A percentile compares a stretch with the other conserved stretches of the same genome.
These are phyloP conservation scores for Cicer cuneatum DNA, from an alignment of 306 rosid genomes.

Conservation along the genomic window DNA sequence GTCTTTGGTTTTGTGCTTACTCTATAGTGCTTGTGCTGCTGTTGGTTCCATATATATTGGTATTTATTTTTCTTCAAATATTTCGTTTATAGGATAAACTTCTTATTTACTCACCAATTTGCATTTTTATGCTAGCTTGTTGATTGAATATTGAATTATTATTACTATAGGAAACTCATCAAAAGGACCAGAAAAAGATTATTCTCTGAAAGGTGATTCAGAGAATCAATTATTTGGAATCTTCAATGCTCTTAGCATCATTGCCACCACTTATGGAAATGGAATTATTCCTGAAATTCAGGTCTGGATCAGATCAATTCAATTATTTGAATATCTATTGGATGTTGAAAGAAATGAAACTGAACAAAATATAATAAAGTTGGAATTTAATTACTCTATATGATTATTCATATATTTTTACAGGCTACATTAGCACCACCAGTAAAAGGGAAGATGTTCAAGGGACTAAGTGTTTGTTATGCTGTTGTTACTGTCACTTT, in stretches of 20 bases:
- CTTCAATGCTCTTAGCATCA: slow-evolving; percentile 76
- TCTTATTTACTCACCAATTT: not conserved
- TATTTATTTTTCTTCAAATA: slow-evolving; percentile 7
- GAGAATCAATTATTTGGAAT: slow-evolving; percentile 60
- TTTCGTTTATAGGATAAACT: not conserved
- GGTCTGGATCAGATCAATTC: slow-evolving; percentile 43
- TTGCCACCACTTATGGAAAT: slow-evolving; percentile 80
- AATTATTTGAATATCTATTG: not conserved
- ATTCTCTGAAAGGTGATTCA: slow-evolving; percentile 61
- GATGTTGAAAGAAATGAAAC: not conserved
- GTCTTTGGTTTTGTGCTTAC: slow-evolving; percentile 59
- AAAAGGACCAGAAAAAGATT: slow-evolving; percentile 69
- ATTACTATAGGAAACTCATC: slow-evolving; percentile 58
- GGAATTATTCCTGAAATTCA: slow-evolving; percentile 94
- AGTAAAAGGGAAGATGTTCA: slow-evolving; percentile 86
- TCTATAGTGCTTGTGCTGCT: slow-evolving; percentile 71
- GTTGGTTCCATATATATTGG: slow-evolving; percentile 71
- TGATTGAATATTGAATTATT: not conserved
- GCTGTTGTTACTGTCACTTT: slow-evolving; percentile 53
- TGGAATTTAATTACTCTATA: too few relatives aligned
- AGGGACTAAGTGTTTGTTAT: slow-evolving; percentile 71
- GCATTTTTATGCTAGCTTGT: not conserved
- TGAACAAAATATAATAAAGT: not conserved
- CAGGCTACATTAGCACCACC: slow-evolving; percentile 89
- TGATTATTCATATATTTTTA: not conserved